These are phyloP conservation scores for Cordyceps pruinosa DNA, from an alignment of 2,329 filamentous ascomycete species.

Conservation along the genomic window DNA sequence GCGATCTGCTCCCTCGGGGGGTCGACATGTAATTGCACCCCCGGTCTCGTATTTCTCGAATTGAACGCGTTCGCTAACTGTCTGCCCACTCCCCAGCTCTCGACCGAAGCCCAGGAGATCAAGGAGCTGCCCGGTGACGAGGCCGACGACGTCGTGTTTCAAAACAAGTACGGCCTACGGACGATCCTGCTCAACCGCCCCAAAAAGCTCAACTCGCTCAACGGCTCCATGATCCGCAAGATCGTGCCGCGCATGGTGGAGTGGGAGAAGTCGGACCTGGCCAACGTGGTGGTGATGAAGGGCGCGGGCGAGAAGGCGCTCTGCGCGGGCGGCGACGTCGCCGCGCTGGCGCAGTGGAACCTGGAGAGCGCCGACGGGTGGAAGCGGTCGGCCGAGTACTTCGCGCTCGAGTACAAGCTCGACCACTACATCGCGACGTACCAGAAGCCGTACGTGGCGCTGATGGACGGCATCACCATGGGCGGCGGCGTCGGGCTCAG, in stretches of 20 bases:
- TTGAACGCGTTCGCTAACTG: background rate
- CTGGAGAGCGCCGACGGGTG: slow-evolving; percentile 60
- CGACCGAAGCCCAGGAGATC: slow-evolving; percentile 30
- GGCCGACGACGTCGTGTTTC: slow-evolving; percentile 87
- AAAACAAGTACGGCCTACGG: slow-evolving; percentile 79
- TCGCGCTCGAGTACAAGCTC: slow-evolving; percentile 90
- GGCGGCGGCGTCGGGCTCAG: slow-evolving; percentile 92
- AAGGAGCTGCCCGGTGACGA: slow-evolving; percentile 63
- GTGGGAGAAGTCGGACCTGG: slow-evolving; percentile 92
- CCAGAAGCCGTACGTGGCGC: slow-evolving; percentile 82
- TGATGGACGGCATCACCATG: slow-evolving; percentile 99
- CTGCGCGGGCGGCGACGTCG: slow-evolving; percentile 90
- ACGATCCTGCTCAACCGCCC: slow-evolving; percentile 93
- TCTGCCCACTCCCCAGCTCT: slow-evolving; percentile 22
- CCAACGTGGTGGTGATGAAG: slow-evolving; percentile 88
- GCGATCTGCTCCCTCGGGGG: slow-evolving; percentile 55
- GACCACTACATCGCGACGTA: slow-evolving; percentile 95
- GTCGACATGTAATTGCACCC: slow-evolving; percentile 22
- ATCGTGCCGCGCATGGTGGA: slow-evolving; percentile 84
- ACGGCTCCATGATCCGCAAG: slow-evolving; percentile 91
- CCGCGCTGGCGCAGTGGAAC: slow-evolving; percentile 69
- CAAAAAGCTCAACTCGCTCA: slow-evolving; percentile 83
- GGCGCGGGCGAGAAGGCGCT: slow-evolving; percentile 79
- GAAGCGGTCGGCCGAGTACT: slow-evolving; percentile 73
- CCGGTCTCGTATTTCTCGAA: no score